Conservation (phyloP, 2,329 filamentous ascomycete species). For the Coniochaeta hoffmannii region DNA sequence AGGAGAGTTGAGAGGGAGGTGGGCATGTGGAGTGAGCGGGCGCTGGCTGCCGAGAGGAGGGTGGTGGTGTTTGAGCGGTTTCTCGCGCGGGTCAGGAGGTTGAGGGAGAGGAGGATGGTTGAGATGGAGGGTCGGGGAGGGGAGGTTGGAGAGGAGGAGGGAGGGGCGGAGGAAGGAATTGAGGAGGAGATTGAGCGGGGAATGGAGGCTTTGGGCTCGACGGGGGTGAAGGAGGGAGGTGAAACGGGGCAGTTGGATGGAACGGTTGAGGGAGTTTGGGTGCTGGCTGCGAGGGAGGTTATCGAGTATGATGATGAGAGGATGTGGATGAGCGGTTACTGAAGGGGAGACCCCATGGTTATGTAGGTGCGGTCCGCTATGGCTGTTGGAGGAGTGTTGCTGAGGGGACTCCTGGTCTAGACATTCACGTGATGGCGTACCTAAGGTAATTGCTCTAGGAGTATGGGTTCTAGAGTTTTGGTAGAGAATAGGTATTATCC, state of each 20-base stretch:
- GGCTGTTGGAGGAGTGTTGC: neutral
- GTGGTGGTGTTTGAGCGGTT: slow-evolving; percentile 37
- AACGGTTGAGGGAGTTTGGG: neutral
- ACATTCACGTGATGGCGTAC: neutral
- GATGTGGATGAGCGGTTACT: neutral
- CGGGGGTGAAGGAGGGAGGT: neutral
- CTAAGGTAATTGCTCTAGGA: neutral
- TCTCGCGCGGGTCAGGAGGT: neutral
- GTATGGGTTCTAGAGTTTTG: neutral
- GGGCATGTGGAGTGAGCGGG: slow-evolving; percentile 45
- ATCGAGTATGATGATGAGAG: slow-evolving; percentile 1
- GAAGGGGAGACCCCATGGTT: neutral
- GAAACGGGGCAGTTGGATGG: neutral
- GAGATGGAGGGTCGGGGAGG: neutral
- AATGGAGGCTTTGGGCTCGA: neutral
- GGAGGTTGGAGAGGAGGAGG: neutral
- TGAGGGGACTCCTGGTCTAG: neutral
- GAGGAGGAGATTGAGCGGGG: neutral
- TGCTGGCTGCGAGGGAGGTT: slow-evolving; percentile 1
- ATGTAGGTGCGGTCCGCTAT: neutral
- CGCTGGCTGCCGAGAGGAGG: slow-evolving; percentile 47
- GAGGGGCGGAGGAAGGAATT: neutral
- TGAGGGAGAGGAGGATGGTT: neutral
- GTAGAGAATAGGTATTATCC: neutral
- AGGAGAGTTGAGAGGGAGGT: slow-evolving; percentile 32